Percentiles rank a stretch among this genome's conserved stretches.
These are phyloP conservation scores for Fonsecaea monophora DNA, from an alignment of 2,329 filamentous ascomycete species.

Conservation along the genomic window DNA sequence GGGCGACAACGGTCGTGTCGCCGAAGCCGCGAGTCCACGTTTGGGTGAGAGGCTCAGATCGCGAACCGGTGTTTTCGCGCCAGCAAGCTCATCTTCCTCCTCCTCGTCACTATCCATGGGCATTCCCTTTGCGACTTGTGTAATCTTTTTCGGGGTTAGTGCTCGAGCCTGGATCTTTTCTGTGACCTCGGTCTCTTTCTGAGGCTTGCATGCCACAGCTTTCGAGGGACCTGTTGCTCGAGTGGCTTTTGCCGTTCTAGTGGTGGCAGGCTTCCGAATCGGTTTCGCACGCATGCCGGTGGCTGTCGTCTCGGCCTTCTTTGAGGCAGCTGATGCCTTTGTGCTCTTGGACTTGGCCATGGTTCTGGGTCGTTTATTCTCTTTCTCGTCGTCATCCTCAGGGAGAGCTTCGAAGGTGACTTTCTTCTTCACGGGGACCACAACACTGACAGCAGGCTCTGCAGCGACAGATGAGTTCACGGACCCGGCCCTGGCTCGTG, in stretches of 20 bases:
- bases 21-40: slow-evolving; percentile 43
- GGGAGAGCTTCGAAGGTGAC: slow-evolving; percentile 55
- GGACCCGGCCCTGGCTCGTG: slow-evolving; percentile 33
- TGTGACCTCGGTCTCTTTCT: slow-evolving; percentile 34
- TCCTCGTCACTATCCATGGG: slow-evolving; percentile 45
- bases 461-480: slow-evolving; percentile 18
- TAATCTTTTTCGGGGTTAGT: slow-evolving; percentile 58
- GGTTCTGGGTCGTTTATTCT: slow-evolving; percentile 45
- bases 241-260: slow-evolving; percentile 43
- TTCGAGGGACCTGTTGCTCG: slow-evolving; percentile 39
- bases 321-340: slow-evolving; percentile 40
- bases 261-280: slow-evolving; percentile 50
- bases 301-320: slow-evolving; percentile 41
- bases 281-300: slow-evolving; percentile 54
- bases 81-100: slow-evolving; percentile 52
- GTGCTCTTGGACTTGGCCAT: slow-evolving; percentile 36
- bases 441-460: slow-evolving; percentile 22
- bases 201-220: slow-evolving; percentile 13
- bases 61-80: slow-evolving; percentile 46
- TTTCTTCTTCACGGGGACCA: slow-evolving; percentile 49
- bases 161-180: slow-evolving; percentile 43
- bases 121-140: slow-evolving; percentile 52
- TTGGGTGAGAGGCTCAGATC: slow-evolving; percentile 46
- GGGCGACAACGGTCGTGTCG: slow-evolving; percentile 43
- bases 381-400: slow-evolving; percentile 48